Evolutionary conservation across 2,329 filamentous ascomycete species (phyloP).

Genomic region (Eutypa lata): DNA sequence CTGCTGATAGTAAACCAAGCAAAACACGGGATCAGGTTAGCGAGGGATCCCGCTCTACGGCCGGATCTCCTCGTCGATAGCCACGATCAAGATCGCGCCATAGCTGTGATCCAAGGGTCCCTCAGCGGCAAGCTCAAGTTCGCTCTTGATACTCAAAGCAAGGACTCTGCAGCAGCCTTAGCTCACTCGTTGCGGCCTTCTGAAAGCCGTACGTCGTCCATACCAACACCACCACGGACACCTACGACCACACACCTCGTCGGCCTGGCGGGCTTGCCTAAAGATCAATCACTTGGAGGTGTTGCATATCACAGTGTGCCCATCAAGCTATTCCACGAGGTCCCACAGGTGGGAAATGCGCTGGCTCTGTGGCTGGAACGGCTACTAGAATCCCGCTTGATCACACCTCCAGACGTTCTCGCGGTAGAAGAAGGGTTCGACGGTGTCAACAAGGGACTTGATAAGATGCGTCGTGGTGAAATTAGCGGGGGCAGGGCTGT

Average conservation of each 20-base stretch:
- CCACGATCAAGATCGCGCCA: slow-evolving; percentile 61
- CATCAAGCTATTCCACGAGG: slow-evolving; percentile 73
- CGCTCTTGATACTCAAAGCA: slow-evolving; percentile 65
- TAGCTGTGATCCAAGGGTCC: slow-evolving; percentile 60
- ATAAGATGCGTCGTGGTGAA: slow-evolving; percentile 62
- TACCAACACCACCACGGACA: slow-evolving; percentile 36
- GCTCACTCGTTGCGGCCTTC: slow-evolving; percentile 45
- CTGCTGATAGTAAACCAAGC: slow-evolving; percentile 65
- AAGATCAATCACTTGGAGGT: slow-evolving; percentile 41
- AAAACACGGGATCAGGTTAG: slow-evolving; percentile 60
- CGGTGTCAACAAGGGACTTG: slow-evolving; percentile 65
- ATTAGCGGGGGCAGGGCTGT: slow-evolving; percentile 68
- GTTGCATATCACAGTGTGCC: slow-evolving; percentile 63
- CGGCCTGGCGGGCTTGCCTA: slow-evolving; percentile 66
- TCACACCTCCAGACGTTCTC: slow-evolving; percentile 64
- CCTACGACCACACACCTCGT: slow-evolving; percentile 55
- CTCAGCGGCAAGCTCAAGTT: slow-evolving; percentile 59
- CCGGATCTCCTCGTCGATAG: slow-evolving; percentile 68
- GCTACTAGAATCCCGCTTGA: slow-evolving; percentile 50
- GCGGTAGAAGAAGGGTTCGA: slow-evolving; percentile 60
- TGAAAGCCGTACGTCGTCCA: slow-evolving; percentile 17
- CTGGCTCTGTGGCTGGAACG: slow-evolving; percentile 66
- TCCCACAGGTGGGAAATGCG: slow-evolving; percentile 58
- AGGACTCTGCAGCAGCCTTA: slow-evolving; percentile 58
- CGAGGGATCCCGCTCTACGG: slow-evolving; percentile 38